phyloP scores from a whole-genome alignment of 73 alveolate species.

The Durusdinium trenchii region DNA sequence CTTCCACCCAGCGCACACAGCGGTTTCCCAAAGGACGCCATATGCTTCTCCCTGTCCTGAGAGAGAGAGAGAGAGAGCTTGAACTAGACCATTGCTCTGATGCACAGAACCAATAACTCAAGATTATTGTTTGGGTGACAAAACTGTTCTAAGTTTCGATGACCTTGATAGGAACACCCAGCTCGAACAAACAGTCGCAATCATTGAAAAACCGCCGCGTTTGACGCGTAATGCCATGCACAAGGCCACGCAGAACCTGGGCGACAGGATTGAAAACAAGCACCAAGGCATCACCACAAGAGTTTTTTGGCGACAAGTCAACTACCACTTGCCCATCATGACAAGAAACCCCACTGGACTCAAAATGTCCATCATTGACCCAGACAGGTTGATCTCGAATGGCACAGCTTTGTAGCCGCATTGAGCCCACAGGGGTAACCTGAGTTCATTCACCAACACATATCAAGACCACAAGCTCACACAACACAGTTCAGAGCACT shows the following conservation, averaged over 20 bases:
- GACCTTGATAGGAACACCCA: neutral
- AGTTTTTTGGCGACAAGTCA: neutral
- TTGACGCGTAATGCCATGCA: neutral
- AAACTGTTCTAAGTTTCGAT: no score
- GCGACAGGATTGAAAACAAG: neutral
- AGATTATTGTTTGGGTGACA: no score
- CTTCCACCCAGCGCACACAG: neutral
- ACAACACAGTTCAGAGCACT: neutral
- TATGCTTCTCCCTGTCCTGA: neutral
- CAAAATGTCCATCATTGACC: neutral
- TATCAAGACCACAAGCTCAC: neutral
- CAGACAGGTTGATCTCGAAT: neutral
- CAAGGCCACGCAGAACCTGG: neutral
- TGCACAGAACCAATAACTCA: no score
- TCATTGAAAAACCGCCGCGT: neutral
- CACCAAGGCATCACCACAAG: neutral
- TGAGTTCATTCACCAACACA: neutral
- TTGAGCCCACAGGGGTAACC: neutral
- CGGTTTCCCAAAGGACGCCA: neutral
- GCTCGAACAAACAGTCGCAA: constrained; percentile 13
- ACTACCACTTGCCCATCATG: neutral
- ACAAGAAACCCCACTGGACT: neutral
- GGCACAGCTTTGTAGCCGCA: neutral
- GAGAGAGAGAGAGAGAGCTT: no score
- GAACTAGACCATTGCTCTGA: no score